phyloP scores from a whole-genome alignment of 2,329 filamentous ascomycete genomes.

The Aureobasidium sp. region DNA sequence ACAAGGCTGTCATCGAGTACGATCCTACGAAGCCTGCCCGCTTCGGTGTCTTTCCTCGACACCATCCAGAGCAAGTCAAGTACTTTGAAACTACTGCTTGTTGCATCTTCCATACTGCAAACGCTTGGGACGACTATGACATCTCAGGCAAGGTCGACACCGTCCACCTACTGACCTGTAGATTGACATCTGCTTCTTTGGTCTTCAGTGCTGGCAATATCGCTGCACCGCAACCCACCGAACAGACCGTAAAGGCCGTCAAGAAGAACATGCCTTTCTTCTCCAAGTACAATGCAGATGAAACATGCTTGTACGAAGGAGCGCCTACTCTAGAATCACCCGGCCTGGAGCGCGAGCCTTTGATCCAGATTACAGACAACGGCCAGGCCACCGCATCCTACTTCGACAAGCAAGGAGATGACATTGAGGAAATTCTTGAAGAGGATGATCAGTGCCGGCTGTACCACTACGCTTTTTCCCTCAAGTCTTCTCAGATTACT shows the following conservation, averaged over 20 bases:
- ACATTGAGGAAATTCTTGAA: conserved; percentile 14
- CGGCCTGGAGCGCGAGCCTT: conserved; percentile 6
- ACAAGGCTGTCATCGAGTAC: conserved; percentile 53
- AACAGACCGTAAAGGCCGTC: conserved; percentile 20
- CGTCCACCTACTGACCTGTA: conserved; percentile 60
- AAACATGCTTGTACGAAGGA: conserved; percentile 27
- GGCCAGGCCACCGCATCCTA: neutral
- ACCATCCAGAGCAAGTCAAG: conserved; percentile 48
- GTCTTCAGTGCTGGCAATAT: conserved; percentile 61
- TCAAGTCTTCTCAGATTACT: conserved; percentile 40
- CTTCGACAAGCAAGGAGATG: conserved; percentile 10
- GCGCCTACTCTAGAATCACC: conserved; percentile 19
- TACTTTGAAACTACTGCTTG: conserved; percentile 65
- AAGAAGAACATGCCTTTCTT: conserved; percentile 41
- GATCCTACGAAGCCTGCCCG: conserved; percentile 51
- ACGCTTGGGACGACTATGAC: conserved; percentile 55
- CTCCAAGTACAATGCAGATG: conserved; percentile 36
- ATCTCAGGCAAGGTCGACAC: conserved; percentile 30
- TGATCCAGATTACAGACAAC: neutral
- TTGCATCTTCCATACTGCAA: conserved; percentile 66
- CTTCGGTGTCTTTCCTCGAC: conserved; percentile 62
- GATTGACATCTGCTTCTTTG: conserved; percentile 58
- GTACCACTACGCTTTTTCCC: conserved; percentile 60
- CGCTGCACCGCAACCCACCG: conserved; percentile 42
- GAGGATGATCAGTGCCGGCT: conserved; percentile 62